Evolutionary conservation across 352 stramenopile genomes (phyloP).

Genomic region (Pythium scleroteichum): DNA sequence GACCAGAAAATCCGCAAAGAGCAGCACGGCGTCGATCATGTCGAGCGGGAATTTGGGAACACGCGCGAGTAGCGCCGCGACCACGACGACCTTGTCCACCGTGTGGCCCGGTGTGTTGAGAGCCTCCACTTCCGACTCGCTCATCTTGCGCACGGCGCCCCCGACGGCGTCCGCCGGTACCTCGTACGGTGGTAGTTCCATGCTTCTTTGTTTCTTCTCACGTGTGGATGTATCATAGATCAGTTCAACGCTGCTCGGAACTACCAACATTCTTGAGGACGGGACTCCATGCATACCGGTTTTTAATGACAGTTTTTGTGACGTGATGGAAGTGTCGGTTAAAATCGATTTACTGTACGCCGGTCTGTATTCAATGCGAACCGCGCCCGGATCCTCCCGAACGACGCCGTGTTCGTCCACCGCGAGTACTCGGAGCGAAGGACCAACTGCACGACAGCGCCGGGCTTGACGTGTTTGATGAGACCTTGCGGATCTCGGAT

Average conservation of each 20-base stretch:
- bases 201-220: background rate
- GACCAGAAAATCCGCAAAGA: slow-evolving; percentile 54
- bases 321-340: too few relatives aligned
- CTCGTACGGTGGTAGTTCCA: background rate
- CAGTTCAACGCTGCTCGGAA: background rate
- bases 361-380: too few relatives aligned
- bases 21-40: slow-evolving; percentile 46
- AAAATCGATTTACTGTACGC: too few relatives aligned
- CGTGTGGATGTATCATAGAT: background rate
- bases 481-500: too few relatives aligned
- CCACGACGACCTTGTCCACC: slow-evolving; percentile 38
- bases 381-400: too few relatives aligned
- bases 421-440: too few relatives aligned
- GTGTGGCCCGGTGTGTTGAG: slow-evolving; percentile 7
- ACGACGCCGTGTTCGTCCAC: too few relatives aligned
- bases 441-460: too few relatives aligned
- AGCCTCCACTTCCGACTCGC: background rate
- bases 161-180: slow-evolving; percentile 6
- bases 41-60: slow-evolving; percentile 28
- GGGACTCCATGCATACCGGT: too few relatives aligned
- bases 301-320: too few relatives aligned
- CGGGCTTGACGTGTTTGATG: too few relatives aligned
- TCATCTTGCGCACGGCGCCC: slow-evolving; percentile 29
- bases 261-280: too few relatives aligned
- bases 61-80: slow-evolving; percentile 27